These are phyloP conservation scores for Backusella macrospora DNA, from an alignment of 192 early-diverging fungal species.

Conservation along the genomic window DNA sequence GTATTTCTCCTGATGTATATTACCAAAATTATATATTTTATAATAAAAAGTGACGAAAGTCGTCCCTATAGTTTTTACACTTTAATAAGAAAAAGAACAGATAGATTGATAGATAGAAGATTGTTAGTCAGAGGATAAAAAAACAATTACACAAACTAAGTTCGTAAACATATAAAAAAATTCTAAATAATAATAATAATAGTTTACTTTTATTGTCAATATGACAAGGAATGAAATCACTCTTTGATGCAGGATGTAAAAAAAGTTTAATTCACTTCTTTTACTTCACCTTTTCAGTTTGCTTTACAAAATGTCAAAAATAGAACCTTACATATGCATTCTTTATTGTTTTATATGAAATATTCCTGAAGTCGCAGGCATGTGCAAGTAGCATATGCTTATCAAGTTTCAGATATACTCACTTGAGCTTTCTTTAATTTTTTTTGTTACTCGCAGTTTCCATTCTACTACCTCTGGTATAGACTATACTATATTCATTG, in stretches of 20 bases:
- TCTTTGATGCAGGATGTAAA: not conserved
- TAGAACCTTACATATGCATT: not conserved
- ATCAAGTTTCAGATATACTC: not conserved
- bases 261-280: not conserved
- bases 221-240: constrained; percentile 12
- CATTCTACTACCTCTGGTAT: not conserved
- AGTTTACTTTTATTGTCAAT: not conserved
- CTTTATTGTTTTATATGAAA: not conserved
- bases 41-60: constrained; percentile 1
- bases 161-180: not conserved
- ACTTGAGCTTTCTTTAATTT: not conserved
- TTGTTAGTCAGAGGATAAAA: constrained; percentile 9
- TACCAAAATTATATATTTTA: not conserved
- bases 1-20: not conserved
- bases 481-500: not conserved
- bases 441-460: not conserved
- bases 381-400: not conserved
- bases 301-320: constrained; percentile 6
- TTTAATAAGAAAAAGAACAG: not conserved
- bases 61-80: constrained; percentile 1
- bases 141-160: constrained; percentile 11
- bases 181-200: not conserved
- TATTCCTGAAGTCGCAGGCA: not conserved
- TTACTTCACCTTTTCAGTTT: not conserved
- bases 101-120: not conserved